Base-by-base conservation (phyloP, 768 basidiomycete genomes). In the Lentinula aciculospora region DNA sequence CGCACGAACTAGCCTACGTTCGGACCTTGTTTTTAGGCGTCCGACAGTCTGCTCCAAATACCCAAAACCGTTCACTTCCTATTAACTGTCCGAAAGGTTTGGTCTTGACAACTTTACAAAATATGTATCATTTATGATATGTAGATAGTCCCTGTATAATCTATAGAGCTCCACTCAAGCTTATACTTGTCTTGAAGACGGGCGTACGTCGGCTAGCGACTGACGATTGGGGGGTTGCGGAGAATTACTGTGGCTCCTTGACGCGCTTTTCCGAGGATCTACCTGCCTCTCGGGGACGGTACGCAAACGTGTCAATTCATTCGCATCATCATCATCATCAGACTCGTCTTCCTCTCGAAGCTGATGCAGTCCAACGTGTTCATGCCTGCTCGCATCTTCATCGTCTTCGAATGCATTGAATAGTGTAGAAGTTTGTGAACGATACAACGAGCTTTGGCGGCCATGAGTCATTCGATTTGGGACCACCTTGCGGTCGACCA, bases 401-500 rank as follows among this genome's bases (percentile, higher is more conserved):
- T 75, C 76, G 49, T 79, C 84, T 56, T 87, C 90, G 63, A 89
- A 93, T 12, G 91, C 80, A 67, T 80, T 84, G 71, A 93, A 94
- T 25, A 95, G 73, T 15, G 85, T 84, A 6, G 78, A 72, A 39
- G 78, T 76, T 65, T 89, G 87, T 2, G 81, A 75, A 25, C 85
- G 82, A 63, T 87, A 88, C 12, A 87, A 72, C 17, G 85, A 86
- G 56, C 77, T 78, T 62, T 84, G 78, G 32, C 89, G 82, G 8
- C 82, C 84, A 63, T 92, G 89, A 19, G 75, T 68, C 67, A 10
- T 69, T 49, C 56, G 61, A 60, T 69, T 60, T 9, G 68, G n/a
- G 68, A 59, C 58, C 69, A 61, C 54, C 71, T 66, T 45, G 67
- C 61, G 42, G 70, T 67, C 65, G 69, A 59, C 68, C 67, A 50